Conservation (phyloP, 495 filamentous ascomycete species). For the Cercophora samala region DNA sequence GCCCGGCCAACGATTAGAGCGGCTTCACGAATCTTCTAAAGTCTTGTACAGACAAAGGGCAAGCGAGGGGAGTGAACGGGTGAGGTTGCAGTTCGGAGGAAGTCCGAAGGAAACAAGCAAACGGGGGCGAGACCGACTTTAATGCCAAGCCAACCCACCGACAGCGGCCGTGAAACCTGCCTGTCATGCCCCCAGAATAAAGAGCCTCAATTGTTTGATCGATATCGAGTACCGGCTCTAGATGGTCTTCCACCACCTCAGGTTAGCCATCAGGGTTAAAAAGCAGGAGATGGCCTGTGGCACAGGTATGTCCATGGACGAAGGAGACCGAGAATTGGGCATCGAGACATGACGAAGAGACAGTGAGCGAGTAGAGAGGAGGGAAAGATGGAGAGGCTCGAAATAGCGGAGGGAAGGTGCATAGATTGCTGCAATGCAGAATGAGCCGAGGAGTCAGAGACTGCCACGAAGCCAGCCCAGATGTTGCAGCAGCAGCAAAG, state of each 20-base stretch:
- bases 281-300: not conserved
- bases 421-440: not conserved
- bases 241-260: not conserved
- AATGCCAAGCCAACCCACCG: constrained; percentile 5
- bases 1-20: not conserved
- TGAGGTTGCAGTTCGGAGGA: not conserved
- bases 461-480: constrained; percentile 45
- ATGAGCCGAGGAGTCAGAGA: constrained; percentile 36
- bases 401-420: not conserved
- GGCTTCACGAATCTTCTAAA: not conserved
- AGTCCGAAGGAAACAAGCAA: not conserved
- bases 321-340: constrained; percentile 7
- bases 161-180: constrained; percentile 4
- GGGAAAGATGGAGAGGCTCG: not conserved
- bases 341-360: constrained; percentile 8
- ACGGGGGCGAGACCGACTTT: not conserved
- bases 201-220: constrained; percentile 1
- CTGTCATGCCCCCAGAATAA: not conserved
- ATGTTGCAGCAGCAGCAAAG: constrained; percentile 19
- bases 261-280: not conserved
- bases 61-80: not conserved
- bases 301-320: not conserved
- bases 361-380: not conserved
- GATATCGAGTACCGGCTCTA: not conserved
- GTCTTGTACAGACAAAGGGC: not conserved